Base-by-base conservation (phyloP, 2,329 filamentous ascomycete genomes). In the Epicoccum sorghinum region DNA sequence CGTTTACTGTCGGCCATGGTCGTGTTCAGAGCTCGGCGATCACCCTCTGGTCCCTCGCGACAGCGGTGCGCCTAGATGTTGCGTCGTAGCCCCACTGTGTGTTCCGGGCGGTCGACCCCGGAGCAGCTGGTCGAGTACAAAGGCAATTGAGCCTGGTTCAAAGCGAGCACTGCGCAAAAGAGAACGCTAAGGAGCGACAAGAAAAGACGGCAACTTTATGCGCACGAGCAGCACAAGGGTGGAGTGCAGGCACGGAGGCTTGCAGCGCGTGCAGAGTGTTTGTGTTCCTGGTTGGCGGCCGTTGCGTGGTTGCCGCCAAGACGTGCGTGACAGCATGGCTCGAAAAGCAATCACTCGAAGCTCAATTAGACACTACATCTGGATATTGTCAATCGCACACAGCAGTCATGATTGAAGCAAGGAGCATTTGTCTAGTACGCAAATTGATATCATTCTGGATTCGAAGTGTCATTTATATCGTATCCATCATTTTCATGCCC, bases 1-100 rank as follows among this genome's bases (percentile, higher is more conserved):
- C 83, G 81, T 77, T 86, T 86, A 58, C 71, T 79, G 66, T 87
- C 83, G 41, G 83, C 80, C 83, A 85, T 85, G 55, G 30, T 61
- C 38, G 41, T 38, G 46, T 45, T 55, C 39, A 46, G 22, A 18
- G 30, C 41, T 50, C 42, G 13, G 27, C 36, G 32, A 33, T 24
- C 30, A 35, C 37, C 32, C 27, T 41, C 23, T 38, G 37, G n/a
- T 49, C 41, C 48, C 42, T 45, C 37, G 47, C 52, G 42, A 41
- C 36, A 55, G 45, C 37, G 33, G 48, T 37, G 44, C 52, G 52
- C 49, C 53, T 47, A 40, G 50, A 37, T 38, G 46, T 38, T 33
- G 42, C 24, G 35, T 55, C 42, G 25, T 7, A 47, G 52, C 52
- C 52, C 52, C 47, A 55, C 46, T 27, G 46, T 46, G 29, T 55